Conservation (phyloP, 352 stramenopile species). For the Globisporangium recalcitrans region DNA sequence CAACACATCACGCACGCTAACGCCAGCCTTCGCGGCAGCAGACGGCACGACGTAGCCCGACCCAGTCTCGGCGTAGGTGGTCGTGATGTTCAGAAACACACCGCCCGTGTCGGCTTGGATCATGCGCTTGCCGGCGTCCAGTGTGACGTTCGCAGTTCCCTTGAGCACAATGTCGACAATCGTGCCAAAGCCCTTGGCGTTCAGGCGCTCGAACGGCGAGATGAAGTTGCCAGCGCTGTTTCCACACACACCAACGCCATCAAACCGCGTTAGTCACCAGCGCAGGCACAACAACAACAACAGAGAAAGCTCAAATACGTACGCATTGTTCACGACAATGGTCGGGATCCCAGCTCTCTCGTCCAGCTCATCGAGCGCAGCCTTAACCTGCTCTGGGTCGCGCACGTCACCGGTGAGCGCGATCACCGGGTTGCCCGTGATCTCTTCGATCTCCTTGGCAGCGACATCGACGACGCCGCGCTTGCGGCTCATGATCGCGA, state of each 20-base stretch:
- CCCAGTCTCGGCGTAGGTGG: slow-evolving; percentile 91
- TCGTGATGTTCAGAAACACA: slow-evolving; percentile 96
- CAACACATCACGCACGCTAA: slow-evolving; percentile 48
- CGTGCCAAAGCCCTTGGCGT: slow-evolving; percentile 93
- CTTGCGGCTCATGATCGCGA: slow-evolving; percentile 94
- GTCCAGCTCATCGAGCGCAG: slow-evolving; percentile 76
- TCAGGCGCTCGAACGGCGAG: slow-evolving; percentile 86
- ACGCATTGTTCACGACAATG: slow-evolving; percentile 79
- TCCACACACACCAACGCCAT: slow-evolving; percentile 25
- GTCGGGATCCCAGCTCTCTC: slow-evolving; percentile 56
- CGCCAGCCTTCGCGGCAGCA: slow-evolving; percentile 93
- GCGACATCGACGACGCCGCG: slow-evolving; percentile 85
- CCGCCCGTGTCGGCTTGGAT: slow-evolving; percentile 69
- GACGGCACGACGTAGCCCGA: slow-evolving; percentile 95
- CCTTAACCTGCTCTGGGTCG: slow-evolving; percentile 81
- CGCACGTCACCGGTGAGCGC: slow-evolving; percentile 85
- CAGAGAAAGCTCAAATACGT: slow-evolving; percentile 33
- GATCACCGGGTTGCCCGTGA: slow-evolving; percentile 60
- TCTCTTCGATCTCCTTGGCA: slow-evolving; percentile 66
- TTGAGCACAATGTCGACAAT: slow-evolving; percentile 95
- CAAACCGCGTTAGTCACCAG: slow-evolving; percentile 21
- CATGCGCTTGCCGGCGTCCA: slow-evolving; percentile 75
- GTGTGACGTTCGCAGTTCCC: slow-evolving; percentile 79
- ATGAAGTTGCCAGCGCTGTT: slow-evolving; percentile 94
- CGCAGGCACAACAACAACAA: slow-evolving; percentile 10